Evolutionary conservation across 192 early-diverging fungal species (phyloP).

Genomic region (Podila epicladia): DNA sequence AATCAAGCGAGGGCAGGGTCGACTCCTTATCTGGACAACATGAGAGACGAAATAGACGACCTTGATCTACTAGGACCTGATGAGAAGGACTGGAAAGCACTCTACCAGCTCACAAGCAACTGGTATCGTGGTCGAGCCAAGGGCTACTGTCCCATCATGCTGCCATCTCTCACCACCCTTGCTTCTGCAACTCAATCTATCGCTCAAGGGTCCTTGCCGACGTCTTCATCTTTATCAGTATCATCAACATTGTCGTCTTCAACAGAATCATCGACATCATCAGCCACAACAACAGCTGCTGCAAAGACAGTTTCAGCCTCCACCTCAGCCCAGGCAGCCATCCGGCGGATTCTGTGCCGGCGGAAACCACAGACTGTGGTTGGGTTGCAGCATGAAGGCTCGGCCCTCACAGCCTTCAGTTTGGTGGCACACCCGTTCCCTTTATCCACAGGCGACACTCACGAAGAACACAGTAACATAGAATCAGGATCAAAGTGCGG

Average conservation of each 20-base stretch:
- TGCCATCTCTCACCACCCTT: slow-evolving; percentile 33
- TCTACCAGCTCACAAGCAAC: slow-evolving; percentile 55
- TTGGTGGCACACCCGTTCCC: slow-evolving; percentile 8
- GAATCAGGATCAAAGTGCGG: not conserved
- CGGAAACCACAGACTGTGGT: slow-evolving; percentile 27
- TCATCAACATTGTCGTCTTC: slow-evolving; percentile 1
- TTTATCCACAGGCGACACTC: too few species aligned
- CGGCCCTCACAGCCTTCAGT: slow-evolving; percentile 30
- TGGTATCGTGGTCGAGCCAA: slow-evolving; percentile 55
- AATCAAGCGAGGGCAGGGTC: not conserved
- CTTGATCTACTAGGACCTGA: not conserved
- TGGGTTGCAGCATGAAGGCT: slow-evolving; percentile 41
- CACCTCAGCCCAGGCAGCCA: slow-evolving; percentile 21
- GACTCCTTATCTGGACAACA: not conserved
- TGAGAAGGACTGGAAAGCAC: slow-evolving; percentile 50
- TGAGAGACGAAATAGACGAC: not conserved
- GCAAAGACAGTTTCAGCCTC: not conserved
- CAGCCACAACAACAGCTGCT: not conserved
- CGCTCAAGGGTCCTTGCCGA: not conserved
- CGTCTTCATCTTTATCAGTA: not conserved
- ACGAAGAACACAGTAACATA: too few species aligned
- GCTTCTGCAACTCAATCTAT: slow-evolving; percentile 9
- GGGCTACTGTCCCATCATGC: slow-evolving; percentile 40
- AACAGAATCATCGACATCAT: not conserved
- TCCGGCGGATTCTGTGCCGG: slow-evolving; percentile 14